A percentile compares a stretch with the other conserved stretches of the same genome.
Conservation (phyloP, 1,139 yeast species). For the Candida albicans region DNA sequence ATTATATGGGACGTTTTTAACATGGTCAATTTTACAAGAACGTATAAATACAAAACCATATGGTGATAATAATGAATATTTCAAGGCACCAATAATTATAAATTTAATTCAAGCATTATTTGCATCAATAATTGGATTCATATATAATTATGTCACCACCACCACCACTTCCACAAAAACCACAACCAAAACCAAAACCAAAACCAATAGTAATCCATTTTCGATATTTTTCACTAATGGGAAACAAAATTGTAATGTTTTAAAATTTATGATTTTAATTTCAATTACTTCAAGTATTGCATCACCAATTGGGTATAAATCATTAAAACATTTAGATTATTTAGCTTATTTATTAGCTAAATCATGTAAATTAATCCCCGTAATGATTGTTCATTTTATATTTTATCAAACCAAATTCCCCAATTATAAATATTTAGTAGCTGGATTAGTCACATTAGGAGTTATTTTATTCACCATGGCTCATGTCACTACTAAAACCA, state of each 20-base stretch:
- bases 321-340: conserved; percentile 82
- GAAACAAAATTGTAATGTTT: conserved; percentile 20
- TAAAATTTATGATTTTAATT: conserved; percentile 55
- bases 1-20: conserved; percentile 77
- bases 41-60: conserved; percentile 79
- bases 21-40: conserved; percentile 93
- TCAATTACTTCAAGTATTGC: conserved; percentile 80
- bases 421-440: conserved; percentile 73
- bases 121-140: conserved; percentile 68
- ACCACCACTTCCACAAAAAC: conserved; percentile 12
- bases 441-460: conserved; percentile 72
- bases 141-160: conserved; percentile 48
- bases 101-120: conserved; percentile 71
- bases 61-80: conserved; percentile 46
- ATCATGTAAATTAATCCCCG: conserved; percentile 91
- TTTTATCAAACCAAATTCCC: conserved; percentile 76
- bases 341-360: conserved; percentile 83
- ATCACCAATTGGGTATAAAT: conserved; percentile 74
- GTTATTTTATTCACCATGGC: conserved; percentile 74
- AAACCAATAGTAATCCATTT: conserved; percentile 23
- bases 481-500: conserved; percentile 20
- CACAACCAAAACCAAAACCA: too few species aligned
- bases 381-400: conserved; percentile 77
- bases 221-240: conserved; percentile 28
- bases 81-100: conserved; percentile 75